Conservation (phyloP, 371 early-diverging fungal species). For the Lichtheimia ramosa region DNA sequence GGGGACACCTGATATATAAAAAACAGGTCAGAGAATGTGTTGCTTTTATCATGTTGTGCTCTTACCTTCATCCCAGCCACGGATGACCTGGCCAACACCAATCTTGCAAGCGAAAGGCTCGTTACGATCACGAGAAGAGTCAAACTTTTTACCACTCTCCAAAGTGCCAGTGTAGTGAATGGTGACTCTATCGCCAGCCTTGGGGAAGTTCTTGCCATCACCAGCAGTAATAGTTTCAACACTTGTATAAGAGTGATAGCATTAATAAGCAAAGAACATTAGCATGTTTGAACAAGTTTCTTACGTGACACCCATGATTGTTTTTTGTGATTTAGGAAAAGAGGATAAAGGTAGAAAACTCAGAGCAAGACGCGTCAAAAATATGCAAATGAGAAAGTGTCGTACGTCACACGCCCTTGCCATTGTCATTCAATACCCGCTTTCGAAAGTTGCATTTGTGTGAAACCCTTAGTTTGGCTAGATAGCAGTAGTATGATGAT, state of each 20-base stretch:
- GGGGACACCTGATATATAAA: slow-evolving; percentile 57
- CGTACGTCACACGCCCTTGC: too few relatives aligned
- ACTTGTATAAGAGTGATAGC: slow-evolving; percentile 10
- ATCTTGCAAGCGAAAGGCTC: slow-evolving; percentile 78
- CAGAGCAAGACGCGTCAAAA: not conserved
- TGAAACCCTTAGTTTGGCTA: too few relatives aligned
- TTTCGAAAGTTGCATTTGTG: too few relatives aligned
- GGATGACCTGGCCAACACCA: slow-evolving; percentile 93
- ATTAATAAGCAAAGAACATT: not conserved
- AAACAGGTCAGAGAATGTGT: not conserved
- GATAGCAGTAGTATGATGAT: too few relatives aligned
- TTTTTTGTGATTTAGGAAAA: not conserved
- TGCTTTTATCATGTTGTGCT: not conserved
- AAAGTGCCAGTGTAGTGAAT: slow-evolving; percentile 80
- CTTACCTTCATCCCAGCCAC: slow-evolving; percentile 74
- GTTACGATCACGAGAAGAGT: slow-evolving; percentile 82
- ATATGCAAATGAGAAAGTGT: too few relatives aligned
- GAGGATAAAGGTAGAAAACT: slow-evolving; percentile 2
- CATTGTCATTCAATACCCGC: too few relatives aligned
- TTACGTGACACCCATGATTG: slow-evolving; percentile 9
- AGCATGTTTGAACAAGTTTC: not conserved
- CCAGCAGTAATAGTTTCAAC: slow-evolving; percentile 60
- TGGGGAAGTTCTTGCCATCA: slow-evolving; percentile 84
- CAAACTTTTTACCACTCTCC: slow-evolving; percentile 78
- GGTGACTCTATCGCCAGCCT: slow-evolving; percentile 67